Conservation (phyloP, 768 basidiomycete genomes). For the Sutorius australiensis region DNA sequence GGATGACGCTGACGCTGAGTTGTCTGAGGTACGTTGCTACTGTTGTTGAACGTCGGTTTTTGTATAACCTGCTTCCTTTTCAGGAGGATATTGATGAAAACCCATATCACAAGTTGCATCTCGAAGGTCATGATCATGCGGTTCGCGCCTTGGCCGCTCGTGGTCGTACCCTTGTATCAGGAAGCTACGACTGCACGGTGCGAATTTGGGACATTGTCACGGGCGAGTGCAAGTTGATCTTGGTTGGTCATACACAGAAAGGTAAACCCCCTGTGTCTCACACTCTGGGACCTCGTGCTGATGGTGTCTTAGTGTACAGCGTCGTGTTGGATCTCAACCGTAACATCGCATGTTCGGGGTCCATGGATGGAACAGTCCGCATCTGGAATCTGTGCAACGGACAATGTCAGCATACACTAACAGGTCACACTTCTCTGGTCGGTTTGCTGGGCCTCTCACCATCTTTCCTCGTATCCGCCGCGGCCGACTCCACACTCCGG, state of each 20-base stretch:
- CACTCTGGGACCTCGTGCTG: background rate
- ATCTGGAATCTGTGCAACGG: constrained; percentile 90
- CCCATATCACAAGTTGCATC: constrained; percentile 81
- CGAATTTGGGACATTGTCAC: constrained; percentile 93
- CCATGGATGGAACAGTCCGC: constrained; percentile 96
- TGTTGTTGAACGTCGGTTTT: background rate
- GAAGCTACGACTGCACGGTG: constrained; percentile 93
- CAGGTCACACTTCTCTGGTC: constrained; percentile 92
- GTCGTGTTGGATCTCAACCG: constrained; percentile 86
- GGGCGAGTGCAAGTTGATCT: constrained; percentile 73
- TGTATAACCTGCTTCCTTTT: constrained; percentile 4
- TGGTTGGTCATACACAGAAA: constrained; percentile 90
- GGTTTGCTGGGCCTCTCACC: constrained; percentile 89
- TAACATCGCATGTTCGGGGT: constrained; percentile 92
- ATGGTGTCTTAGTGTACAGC: constrained; percentile 70
- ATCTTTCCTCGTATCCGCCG: constrained; percentile 89
- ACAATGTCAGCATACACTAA: constrained; percentile 71
- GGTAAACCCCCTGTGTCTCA: constrained; percentile 42
- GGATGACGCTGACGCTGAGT: constrained; percentile 58
- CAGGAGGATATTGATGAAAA: constrained; percentile 72
- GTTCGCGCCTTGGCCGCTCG: constrained; percentile 90
- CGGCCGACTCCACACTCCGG: constrained; percentile 91
- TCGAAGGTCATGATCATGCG: constrained; percentile 89
- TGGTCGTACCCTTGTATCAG: constrained; percentile 86
- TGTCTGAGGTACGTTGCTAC: constrained; percentile 39